Evolutionary conservation across 2,329 filamentous ascomycete genomes (phyloP).

Genomic region (Penicillium italicum): DNA sequence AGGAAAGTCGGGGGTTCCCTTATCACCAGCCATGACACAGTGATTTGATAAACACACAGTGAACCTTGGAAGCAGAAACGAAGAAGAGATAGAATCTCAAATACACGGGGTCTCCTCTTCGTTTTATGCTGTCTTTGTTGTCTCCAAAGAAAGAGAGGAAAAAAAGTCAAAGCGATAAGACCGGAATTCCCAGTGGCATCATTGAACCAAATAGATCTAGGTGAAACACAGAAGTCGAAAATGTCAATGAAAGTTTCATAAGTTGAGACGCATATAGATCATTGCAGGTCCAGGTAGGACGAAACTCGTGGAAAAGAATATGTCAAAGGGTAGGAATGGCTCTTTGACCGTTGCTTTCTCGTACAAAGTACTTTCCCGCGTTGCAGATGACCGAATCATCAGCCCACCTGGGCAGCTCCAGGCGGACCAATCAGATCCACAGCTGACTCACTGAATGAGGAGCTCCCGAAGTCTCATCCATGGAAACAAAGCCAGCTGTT

Average conservation of each 20-base stretch:
- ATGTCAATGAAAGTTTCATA: constrained; percentile 12
- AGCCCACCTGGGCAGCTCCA: constrained; percentile 2
- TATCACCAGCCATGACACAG: constrained; percentile 17
- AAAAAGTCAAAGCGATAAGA: constrained; percentile 4
- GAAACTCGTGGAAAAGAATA: constrained; percentile 13
- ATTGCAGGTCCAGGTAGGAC: constrained; percentile 14
- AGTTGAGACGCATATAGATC: constrained; percentile 14
- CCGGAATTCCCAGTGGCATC: constrained; percentile 13
- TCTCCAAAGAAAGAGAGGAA: neutral
- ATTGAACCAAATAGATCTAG: constrained; percentile 4
- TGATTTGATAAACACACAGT: constrained; percentile 3
- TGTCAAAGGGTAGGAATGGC: neutral
- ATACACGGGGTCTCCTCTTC: neutral
- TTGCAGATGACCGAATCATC: constrained; percentile 19
- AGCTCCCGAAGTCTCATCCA: constrained; percentile 15
- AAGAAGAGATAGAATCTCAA: neutral
- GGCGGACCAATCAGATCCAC: constrained; percentile 15
- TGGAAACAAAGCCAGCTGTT: neutral
- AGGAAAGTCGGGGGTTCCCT: constrained; percentile 11
- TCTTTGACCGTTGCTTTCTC: constrained; percentile 9
- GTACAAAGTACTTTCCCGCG: neutral
- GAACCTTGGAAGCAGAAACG: neutral
- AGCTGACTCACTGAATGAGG: constrained; percentile 15
- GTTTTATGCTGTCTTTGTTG: constrained; percentile 2
- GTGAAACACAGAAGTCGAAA: constrained; percentile 2